These are phyloP conservation scores for Heterobasidion occidentale DNA, from an alignment of 1,284 basidiomycete species.

Conservation along the genomic window DNA sequence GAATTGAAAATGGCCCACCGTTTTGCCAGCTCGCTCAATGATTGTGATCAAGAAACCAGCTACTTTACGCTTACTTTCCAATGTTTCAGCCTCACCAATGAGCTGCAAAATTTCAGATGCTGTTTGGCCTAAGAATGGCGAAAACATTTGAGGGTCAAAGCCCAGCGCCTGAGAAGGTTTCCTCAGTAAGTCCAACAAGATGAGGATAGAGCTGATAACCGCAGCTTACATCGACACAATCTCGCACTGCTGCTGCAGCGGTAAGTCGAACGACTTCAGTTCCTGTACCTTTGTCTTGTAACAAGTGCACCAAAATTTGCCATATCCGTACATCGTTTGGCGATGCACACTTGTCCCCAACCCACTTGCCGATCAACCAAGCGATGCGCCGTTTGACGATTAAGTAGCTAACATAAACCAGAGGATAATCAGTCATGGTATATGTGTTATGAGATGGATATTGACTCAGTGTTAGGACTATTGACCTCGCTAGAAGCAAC, in stretches of 20 bases:
- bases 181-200: background rate
- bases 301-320: conserved; percentile 71
- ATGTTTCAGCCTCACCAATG: conserved; percentile 69
- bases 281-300: conserved; percentile 59
- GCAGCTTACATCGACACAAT: conserved; percentile 72
- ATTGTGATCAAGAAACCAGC: conserved; percentile 64
- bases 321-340: conserved; percentile 64
- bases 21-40: conserved; percentile 58
- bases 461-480: conserved; percentile 48
- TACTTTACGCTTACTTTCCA: conserved; percentile 74
- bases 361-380: conserved; percentile 85
- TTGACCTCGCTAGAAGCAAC: conserved; percentile 51
- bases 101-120: conserved; percentile 60
- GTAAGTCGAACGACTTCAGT: conserved; percentile 81
- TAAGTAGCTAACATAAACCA: conserved; percentile 48
- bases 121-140: conserved; percentile 48
- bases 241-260: conserved; percentile 65
- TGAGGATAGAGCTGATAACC: background rate
- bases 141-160: conserved; percentile 52
- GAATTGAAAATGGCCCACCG: conserved; percentile 32
- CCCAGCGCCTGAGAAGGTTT: conserved; percentile 38
- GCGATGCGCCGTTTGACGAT: conserved; percentile 86
- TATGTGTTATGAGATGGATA: background rate
- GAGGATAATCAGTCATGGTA: too few relatives aligned
- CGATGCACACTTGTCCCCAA: conserved; percentile 54